These are phyloP conservation scores for Penicillium rolfsii DNA, from an alignment of 2,329 filamentous ascomycete genomes.

Conservation along the genomic window DNA sequence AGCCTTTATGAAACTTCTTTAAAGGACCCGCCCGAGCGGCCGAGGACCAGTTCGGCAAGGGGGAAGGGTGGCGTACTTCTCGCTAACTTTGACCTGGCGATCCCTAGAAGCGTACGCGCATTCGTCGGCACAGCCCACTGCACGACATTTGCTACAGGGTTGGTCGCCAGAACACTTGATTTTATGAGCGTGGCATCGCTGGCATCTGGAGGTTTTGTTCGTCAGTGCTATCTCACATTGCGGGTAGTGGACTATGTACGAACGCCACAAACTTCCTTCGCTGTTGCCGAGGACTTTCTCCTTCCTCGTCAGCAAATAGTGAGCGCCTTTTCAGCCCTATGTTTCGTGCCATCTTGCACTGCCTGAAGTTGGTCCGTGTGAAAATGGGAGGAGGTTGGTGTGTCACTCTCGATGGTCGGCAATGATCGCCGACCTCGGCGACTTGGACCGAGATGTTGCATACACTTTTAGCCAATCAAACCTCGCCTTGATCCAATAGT, in stretches of 20 bases:
- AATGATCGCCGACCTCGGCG: conserved; percentile 21
- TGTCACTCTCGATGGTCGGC: conserved; percentile 11
- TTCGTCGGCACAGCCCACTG: conserved; percentile 42
- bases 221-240: conserved; percentile 3
- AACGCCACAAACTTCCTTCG: conserved; percentile 40
- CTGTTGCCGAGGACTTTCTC: conserved; percentile 19
- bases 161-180: conserved; percentile 53
- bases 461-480: conserved; percentile 2
- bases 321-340: conserved; percentile 22
- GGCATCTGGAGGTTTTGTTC: conserved; percentile 36
- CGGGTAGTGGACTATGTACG: conserved; percentile 11
- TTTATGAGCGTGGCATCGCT: conserved; percentile 52
- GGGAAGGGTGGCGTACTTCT: conserved; percentile 31
- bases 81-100: conserved; percentile 47
- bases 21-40: too few species aligned
- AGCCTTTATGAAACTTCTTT: conserved; percentile 6
- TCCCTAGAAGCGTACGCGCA: conserved; percentile 49
- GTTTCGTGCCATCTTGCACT: conserved; percentile 18
- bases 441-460: conserved; percentile 10
- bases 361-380: conserved; percentile 15
- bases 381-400: not conserved
- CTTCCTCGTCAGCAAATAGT: conserved; percentile 19
- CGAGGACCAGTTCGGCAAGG: not conserved
- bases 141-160: conserved; percentile 48
- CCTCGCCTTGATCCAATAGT: not conserved